Conservation (phyloP, 2,329 filamentous ascomycete genomes). For the Ceratocystis ficicola region DNA sequence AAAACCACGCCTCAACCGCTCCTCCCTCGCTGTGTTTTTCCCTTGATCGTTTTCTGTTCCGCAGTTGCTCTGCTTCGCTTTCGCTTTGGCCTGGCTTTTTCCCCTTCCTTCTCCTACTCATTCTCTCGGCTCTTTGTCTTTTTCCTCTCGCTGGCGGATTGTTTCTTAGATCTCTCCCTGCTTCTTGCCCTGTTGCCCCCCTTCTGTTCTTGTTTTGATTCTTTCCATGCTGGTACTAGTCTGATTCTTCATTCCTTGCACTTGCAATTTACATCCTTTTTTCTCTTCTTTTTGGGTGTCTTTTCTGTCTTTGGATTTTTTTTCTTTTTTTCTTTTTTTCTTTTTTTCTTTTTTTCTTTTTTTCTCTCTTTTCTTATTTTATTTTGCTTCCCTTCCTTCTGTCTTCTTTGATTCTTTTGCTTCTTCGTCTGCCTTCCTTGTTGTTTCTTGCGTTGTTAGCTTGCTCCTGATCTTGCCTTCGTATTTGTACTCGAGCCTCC, state of each 20-base stretch:
- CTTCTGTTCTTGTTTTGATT: constrained; percentile 8
- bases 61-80: neutral
- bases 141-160: neutral
- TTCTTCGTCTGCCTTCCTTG: neutral
- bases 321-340: neutral
- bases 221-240: constrained; percentile 15
- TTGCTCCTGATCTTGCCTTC: constrained; percentile 3
- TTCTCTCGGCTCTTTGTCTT: neutral
- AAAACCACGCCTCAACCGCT: neutral
- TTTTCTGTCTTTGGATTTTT: neutral
- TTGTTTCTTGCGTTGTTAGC: neutral
- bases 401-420: neutral
- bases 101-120: neutral
- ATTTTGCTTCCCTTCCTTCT: neutral
- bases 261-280: constrained; percentile 10
- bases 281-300: neutral
- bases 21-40: neutral
- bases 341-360: neutral
- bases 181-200: constrained; percentile 11
- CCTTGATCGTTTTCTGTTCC: neutral
- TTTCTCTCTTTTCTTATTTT: neutral
- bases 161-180: neutral
- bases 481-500: constrained; percentile 20
- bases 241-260: neutral
- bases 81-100: neutral